phyloP scores from a whole-genome alignment of 179 eudicot genomes.

The Heliamphora pulchella region DNA sequence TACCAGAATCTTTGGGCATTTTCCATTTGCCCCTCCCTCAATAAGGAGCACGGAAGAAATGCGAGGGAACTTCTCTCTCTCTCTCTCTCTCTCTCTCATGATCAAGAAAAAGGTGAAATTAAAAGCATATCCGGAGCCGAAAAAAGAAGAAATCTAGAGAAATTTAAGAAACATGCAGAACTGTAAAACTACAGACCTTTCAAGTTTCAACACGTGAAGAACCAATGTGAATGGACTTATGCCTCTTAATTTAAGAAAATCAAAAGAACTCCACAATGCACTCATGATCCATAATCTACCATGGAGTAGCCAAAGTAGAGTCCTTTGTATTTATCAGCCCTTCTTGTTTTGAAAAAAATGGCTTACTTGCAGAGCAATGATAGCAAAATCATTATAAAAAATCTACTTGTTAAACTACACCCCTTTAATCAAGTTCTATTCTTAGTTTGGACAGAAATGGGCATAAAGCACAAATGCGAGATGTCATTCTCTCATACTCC shows the following conservation, averaged over 20 bases:
- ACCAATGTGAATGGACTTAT: neutral
- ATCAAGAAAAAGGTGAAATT: no score
- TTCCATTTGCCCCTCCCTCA: neutral
- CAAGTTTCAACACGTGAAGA: no score
- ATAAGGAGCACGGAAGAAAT: neutral
- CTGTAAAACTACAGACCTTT: neutral
- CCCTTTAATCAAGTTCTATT: neutral
- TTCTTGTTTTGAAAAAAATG: neutral
- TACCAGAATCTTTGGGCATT: neutral
- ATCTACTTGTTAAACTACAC: neutral
- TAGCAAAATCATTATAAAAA: neutral
- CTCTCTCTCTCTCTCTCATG: neutral
- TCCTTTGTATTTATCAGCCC: neutral
- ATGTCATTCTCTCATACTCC: no score
- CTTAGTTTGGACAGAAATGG: neutral
- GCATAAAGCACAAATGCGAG: neutral
- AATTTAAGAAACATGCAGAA: neutral
- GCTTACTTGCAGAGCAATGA: neutral
- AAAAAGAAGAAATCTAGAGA: neutral
- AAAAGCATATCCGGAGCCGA: neutral
- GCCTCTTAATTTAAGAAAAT: neutral
- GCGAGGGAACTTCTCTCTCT: neutral
- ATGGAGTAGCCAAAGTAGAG: neutral
- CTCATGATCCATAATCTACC: neutral
- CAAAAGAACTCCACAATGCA: neutral